Evolutionary conservation across 352 stramenopile species (phyloP).

Genomic region (Phytopythium chamaehyphon): DNA sequence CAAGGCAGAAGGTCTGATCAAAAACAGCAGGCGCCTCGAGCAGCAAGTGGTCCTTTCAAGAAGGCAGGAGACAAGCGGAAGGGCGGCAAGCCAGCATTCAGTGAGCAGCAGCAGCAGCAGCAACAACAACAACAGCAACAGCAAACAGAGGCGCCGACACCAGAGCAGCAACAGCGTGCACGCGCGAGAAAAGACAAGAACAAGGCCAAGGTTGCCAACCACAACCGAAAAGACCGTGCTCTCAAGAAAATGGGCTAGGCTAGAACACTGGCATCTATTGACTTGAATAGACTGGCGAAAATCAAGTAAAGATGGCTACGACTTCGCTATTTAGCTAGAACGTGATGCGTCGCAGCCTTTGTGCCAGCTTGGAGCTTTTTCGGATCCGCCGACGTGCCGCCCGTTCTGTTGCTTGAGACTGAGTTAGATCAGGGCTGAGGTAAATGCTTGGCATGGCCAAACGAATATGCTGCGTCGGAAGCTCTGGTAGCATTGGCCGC

Average conservation of each 20-base stretch:
- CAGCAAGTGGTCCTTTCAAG: conserved; percentile 2
- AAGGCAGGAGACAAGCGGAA: conserved; percentile 14
- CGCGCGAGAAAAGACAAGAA: conserved; percentile 59
- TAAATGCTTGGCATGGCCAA: conserved; percentile 59
- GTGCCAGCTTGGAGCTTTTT: conserved; percentile 35
- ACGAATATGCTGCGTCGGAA: conserved; percentile 30
- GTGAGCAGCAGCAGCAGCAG: conserved; percentile 18
- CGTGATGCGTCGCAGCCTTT: conserved; percentile 43
- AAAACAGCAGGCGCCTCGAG: neutral
- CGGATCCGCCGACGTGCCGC: conserved; percentile 33
- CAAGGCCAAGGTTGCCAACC: conserved; percentile 78
- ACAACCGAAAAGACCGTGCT: conserved; percentile 79
- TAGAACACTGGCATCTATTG: neutral
- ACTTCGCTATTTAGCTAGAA: conserved; percentile 21
- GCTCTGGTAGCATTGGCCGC: conserved; percentile 16
- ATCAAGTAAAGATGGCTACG: too few species aligned
- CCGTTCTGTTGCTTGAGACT: conserved; percentile 28
- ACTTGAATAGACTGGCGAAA: too few species aligned
- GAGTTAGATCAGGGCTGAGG: conserved; percentile 40
- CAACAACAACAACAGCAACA: conserved; percentile 12
- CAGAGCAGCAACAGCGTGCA: conserved; percentile 39
- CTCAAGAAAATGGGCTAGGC: conserved; percentile 74
- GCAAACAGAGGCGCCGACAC: conserved; percentile 12
- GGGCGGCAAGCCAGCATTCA: conserved; percentile 17
- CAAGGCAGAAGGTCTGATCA: neutral